Evolutionary conservation across 129 eudicot genomes (phyloP).

Genomic region (Ambrosia artemisiifolia): DNA sequence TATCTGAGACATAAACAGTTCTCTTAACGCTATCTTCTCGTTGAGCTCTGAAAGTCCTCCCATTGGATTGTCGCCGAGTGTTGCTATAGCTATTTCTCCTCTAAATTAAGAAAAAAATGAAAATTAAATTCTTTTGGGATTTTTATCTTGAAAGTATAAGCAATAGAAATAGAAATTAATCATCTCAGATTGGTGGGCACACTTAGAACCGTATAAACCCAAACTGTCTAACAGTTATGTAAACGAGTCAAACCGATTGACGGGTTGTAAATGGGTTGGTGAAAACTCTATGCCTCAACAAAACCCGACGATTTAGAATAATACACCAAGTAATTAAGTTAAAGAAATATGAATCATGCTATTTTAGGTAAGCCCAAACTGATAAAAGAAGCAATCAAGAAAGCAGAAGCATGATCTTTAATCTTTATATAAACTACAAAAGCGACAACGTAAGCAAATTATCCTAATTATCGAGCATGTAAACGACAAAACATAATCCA

Average conservation of each 20-base stretch:
- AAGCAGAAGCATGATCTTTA: not conserved
- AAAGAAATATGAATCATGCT: not conserved
- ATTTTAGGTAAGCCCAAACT: not conserved
- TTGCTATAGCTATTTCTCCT: slow-evolving; percentile 62
- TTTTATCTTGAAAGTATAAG: not conserved
- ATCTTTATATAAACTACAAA: not conserved
- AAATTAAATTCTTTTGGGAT: not conserved
- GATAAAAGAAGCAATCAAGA: not conserved
- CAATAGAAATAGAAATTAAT: not conserved
- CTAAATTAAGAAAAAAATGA: slow-evolving; percentile 31
- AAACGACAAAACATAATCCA: slow-evolving; percentile 7
- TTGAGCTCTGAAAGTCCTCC: slow-evolving; percentile 74
- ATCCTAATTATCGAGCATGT: slow-evolving; percentile 8
- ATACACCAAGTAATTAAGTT: not conserved
- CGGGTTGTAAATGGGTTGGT: no score
- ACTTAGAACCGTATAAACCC: no score
- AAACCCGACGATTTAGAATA: no score
- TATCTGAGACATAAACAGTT: slow-evolving; percentile 84
- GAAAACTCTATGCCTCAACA: no score
- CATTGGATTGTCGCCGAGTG: slow-evolving; percentile 56
- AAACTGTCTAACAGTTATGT: no score
- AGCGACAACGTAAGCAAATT: not conserved
- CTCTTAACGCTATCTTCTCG: slow-evolving; percentile 90
- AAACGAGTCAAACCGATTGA: no score
- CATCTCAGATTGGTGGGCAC: no score